Evolutionary conservation across 2,329 filamentous ascomycete species (phyloP).

Genomic region (Monilinia aucupariae): DNA sequence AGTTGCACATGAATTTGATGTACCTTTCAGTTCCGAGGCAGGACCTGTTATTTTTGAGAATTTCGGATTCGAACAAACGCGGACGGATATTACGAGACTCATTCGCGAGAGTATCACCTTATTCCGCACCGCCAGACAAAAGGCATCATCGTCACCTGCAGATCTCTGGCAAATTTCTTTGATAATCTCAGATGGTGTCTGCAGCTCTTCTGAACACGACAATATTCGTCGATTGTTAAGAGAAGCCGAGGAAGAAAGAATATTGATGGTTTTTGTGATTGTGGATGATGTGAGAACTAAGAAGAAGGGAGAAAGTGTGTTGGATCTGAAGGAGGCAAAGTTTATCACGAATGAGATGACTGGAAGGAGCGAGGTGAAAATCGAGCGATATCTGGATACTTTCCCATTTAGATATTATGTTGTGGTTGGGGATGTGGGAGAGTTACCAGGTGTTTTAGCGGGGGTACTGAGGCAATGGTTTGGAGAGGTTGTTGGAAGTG

Average conservation of each 20-base stretch:
- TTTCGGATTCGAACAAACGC: constrained; percentile 79
- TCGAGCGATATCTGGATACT: constrained; percentile 86
- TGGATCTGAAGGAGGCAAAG: constrained; percentile 82
- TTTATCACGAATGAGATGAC: constrained; percentile 61
- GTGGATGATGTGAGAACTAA: constrained; percentile 62
- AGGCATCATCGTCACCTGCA: constrained; percentile 43
- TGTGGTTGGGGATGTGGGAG: constrained; percentile 85
- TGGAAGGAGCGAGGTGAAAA: constrained; percentile 63
- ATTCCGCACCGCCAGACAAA: constrained; percentile 68
- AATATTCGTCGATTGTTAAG: constrained; percentile 75
- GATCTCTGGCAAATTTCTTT: constrained; percentile 95
- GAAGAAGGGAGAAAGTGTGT: constrained; percentile 60
- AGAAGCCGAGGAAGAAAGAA: constrained; percentile 83
- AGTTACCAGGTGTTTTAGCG: constrained; percentile 82
- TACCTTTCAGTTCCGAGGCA: constrained; percentile 72
- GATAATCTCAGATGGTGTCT: constrained; percentile 90
- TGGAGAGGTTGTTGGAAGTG: constrained; percentile 51
- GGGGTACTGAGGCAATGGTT: constrained; percentile 95
- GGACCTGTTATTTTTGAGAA: constrained; percentile 78
- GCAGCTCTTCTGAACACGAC: constrained; percentile 74
- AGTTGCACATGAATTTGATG: constrained; percentile 79
- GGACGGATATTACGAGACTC: constrained; percentile 78
- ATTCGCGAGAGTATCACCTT: constrained; percentile 72
- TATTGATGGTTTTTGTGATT: constrained; percentile 98
- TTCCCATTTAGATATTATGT: constrained; percentile 98